Percentiles rank a stretch among this genome's conserved stretches.
These are phyloP conservation scores for Capsicum baccatum DNA, from an alignment of 257 asterid genomes.

Conservation along the genomic window DNA sequence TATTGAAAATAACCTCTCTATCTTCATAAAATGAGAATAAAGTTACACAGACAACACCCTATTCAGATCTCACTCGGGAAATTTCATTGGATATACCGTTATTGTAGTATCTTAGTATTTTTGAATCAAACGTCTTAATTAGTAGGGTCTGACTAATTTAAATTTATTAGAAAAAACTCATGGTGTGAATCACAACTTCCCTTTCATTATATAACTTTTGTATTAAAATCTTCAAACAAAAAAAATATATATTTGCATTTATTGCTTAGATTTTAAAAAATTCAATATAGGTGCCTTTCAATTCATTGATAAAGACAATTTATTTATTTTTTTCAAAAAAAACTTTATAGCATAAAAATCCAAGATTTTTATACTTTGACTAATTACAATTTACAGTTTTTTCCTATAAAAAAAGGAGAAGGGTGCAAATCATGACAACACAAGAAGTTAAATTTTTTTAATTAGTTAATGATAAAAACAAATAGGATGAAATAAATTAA, in stretches of 20 bases:
- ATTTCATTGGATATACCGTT: too few relatives aligned
- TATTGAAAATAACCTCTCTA: too few relatives aligned
- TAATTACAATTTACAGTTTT: background rate
- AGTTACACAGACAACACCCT: too few relatives aligned
- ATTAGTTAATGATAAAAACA: background rate
- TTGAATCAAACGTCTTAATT: slow-evolving; percentile 1
- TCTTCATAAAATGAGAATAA: too few relatives aligned
- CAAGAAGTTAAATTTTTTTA: background rate
- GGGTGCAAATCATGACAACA: background rate
- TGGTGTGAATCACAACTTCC: background rate
- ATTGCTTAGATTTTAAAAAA: background rate
- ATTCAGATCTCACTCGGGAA: too few relatives aligned
- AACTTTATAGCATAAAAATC: background rate
- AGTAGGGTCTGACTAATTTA: background rate
- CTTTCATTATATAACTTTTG: background rate
- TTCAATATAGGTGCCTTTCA: background rate
- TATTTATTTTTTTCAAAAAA: background rate
- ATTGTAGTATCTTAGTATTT: background rate
- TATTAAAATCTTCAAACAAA: background rate
- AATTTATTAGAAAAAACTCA: background rate
- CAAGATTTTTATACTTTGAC: background rate
- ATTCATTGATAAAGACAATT: background rate
- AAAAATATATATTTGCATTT: background rate
- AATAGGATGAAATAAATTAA: background rate
- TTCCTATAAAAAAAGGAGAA: background rate